Conservation (phyloP, 2,329 filamentous ascomycete species). For the Colletotrichum euphorbiae region DNA sequence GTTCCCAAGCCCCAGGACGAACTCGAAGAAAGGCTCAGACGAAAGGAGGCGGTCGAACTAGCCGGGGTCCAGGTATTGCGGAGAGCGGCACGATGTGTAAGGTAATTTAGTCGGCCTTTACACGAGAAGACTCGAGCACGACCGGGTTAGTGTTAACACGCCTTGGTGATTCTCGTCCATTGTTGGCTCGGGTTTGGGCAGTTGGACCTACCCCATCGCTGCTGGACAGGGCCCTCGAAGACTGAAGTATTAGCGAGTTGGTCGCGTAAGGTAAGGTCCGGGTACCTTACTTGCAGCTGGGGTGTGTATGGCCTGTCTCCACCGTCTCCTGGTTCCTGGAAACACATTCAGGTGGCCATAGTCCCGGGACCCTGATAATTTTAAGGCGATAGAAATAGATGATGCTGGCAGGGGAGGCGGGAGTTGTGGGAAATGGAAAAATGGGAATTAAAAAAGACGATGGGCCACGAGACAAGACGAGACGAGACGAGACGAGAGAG, state of each 20-base stretch:
- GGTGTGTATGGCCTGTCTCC: conserved; percentile 23
- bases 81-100: conserved; percentile 9
- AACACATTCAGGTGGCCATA: conserved; percentile 39
- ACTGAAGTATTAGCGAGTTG: conserved; percentile 5
- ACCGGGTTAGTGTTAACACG: conserved; percentile 9
- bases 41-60: conserved; percentile 29
- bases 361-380: conserved; percentile 39
- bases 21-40: conserved; percentile 2
- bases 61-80: conserved; percentile 24
- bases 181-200: conserved; percentile 28
- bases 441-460: conserved; percentile 5
- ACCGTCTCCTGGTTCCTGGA: conserved; percentile 34
- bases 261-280: conserved; percentile 10
- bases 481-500: conserved; percentile 22
- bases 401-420: conserved; percentile 25
- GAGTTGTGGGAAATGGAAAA: conserved; percentile 28
- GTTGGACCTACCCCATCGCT: conserved; percentile 15
- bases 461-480: conserved; percentile 28
- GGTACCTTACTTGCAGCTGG: not conserved
- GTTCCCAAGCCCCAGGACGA: conserved; percentile 16
- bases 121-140: not conserved
- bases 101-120: not conserved
- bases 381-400: conserved; percentile 37
- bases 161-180: conserved; percentile 27
- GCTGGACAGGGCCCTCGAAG: conserved; percentile 18